Percentiles rank a stretch among this genome's conserved stretches.
Evolutionary conservation across 2,329 filamentous ascomycete species (phyloP).

Genomic region (Aspergillus sp.): DNA sequence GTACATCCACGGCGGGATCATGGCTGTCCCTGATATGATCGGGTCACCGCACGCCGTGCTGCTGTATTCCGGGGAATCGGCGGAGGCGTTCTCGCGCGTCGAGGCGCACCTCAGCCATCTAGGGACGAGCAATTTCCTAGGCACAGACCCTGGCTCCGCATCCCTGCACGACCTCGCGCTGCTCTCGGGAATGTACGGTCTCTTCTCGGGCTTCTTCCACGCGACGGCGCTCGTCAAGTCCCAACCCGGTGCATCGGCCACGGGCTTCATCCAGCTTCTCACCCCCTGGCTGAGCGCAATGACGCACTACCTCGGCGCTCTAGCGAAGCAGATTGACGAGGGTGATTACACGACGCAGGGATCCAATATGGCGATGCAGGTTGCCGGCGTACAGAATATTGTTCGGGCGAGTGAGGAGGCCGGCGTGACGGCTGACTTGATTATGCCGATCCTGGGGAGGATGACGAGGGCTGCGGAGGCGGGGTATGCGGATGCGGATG

Average conservation of each 20-base stretch:
- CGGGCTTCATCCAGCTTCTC: constrained; percentile 11
- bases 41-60: constrained; percentile 15
- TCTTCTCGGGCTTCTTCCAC: constrained; percentile 23
- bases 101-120: constrained; percentile 6
- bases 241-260: not conserved
- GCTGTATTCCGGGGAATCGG: constrained; percentile 8
- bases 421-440: constrained; percentile 4
- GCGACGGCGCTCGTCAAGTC: constrained; percentile 17
- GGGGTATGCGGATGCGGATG: constrained; percentile 8
- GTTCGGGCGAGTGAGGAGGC: constrained; percentile 3
- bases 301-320: constrained; percentile 12
- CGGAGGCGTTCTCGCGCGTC: not conserved
- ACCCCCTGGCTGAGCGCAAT: constrained; percentile 18
- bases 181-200: constrained; percentile 21
- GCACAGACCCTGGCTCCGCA: constrained; percentile 13
- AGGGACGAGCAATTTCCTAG: constrained; percentile 12
- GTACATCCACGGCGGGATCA: constrained; percentile 23
- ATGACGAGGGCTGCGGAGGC: constrained; percentile 10
- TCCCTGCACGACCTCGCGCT: constrained; percentile 21
- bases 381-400: constrained; percentile 16
- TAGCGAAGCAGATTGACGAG: constrained; percentile 18
- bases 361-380: constrained; percentile 19
- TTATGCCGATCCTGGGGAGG: constrained; percentile 6
- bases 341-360: constrained; percentile 14
- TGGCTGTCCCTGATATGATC: constrained; percentile 21